Conservation (phyloP, 2,329 filamentous ascomycete genomes). For the Boeremia lycopersici region DNA sequence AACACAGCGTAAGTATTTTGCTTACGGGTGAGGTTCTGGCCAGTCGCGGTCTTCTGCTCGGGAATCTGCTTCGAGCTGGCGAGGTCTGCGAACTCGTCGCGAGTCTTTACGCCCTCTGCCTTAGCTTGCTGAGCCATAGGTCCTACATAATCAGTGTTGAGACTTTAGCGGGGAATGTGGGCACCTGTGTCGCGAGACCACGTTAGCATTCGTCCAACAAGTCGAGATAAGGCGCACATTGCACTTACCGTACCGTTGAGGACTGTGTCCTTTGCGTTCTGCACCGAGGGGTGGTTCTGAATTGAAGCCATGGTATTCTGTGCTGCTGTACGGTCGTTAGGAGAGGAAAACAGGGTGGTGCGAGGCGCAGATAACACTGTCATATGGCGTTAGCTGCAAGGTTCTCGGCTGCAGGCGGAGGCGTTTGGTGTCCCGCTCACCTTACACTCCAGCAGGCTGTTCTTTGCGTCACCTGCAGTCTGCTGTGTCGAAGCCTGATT, state of each 20-base stretch:
- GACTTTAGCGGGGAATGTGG: slow-evolving; percentile 22
- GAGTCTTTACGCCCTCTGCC: slow-evolving; percentile 61
- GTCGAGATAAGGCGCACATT: slow-evolving; percentile 4
- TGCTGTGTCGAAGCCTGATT: slow-evolving; percentile 28
- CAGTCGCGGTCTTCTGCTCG: slow-evolving; percentile 61
- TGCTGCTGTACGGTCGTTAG: slow-evolving; percentile 52
- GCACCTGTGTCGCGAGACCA: slow-evolving; percentile 37
- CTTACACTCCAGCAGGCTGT: slow-evolving; percentile 52
- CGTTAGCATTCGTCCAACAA: slow-evolving; percentile 30
- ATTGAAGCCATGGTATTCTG: slow-evolving; percentile 55
- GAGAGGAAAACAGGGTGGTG: slow-evolving; percentile 33
- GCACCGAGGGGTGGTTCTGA: slow-evolving; percentile 56
- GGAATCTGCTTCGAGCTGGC: slow-evolving; percentile 60
- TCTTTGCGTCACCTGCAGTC: slow-evolving; percentile 41
- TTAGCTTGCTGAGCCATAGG: slow-evolving; percentile 64
- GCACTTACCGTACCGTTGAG: slow-evolving; percentile 52
- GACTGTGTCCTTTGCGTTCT: slow-evolving; percentile 52
- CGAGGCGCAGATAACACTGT: slow-evolving; percentile 47
- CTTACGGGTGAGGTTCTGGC: slow-evolving; percentile 67
- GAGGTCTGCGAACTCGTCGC: slow-evolving; percentile 63
- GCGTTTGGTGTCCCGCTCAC: slow-evolving; percentile 43
- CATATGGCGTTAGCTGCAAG: slow-evolving; percentile 40
- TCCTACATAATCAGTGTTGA: slow-evolving; percentile 47
- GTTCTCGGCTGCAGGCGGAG: slow-evolving; percentile 41
- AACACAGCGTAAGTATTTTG: slow-evolving; percentile 5